Conservation (phyloP, 345 rosid species). For the Cochlearia excelsa region DNA sequence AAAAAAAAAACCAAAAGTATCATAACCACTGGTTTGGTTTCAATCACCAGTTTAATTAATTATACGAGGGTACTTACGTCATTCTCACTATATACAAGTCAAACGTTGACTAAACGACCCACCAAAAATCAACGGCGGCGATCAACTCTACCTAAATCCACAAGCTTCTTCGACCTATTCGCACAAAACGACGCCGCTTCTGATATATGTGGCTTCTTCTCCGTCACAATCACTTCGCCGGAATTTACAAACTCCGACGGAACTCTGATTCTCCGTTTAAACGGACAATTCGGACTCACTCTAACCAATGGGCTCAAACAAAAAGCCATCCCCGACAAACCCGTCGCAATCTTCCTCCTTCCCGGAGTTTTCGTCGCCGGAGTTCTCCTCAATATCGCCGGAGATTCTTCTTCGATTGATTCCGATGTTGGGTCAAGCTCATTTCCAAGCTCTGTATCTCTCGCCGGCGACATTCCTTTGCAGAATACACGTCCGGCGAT, state of each 20-base stretch:
- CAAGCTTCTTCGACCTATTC: conserved; percentile 87
- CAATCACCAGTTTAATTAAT: no score
- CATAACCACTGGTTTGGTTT: no score
- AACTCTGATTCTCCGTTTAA: conserved; percentile 53
- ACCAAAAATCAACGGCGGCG: conserved; percentile 53
- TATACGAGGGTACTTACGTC: no score
- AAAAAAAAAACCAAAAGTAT: no score
- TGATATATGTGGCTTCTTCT: conserved; percentile 56
- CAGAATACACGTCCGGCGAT: conserved; percentile 34
- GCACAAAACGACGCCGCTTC: conserved; percentile 69
- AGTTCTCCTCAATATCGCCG: conserved; percentile 43
- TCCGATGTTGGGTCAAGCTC: conserved; percentile 40
- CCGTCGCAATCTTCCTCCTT: conserved; percentile 38
- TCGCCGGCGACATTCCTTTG: conserved; percentile 87
- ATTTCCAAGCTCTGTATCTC: conserved; percentile 38
- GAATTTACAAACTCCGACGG: conserved; percentile 40
- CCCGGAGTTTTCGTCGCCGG: conserved; percentile 34
- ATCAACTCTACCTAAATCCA: conserved; percentile 69
- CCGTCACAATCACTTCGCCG: conserved; percentile 46
- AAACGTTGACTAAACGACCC: conserved; percentile 34
- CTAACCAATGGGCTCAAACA: conserved; percentile 90
- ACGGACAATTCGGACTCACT: conserved; percentile 67
- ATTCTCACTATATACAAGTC: background rate
- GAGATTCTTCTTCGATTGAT: conserved; percentile 46
- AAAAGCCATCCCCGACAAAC: conserved; percentile 60